These are phyloP conservation scores for Colletotrichum graminicola DNA, from an alignment of 2,329 filamentous ascomycete species.

Conservation along the genomic window DNA sequence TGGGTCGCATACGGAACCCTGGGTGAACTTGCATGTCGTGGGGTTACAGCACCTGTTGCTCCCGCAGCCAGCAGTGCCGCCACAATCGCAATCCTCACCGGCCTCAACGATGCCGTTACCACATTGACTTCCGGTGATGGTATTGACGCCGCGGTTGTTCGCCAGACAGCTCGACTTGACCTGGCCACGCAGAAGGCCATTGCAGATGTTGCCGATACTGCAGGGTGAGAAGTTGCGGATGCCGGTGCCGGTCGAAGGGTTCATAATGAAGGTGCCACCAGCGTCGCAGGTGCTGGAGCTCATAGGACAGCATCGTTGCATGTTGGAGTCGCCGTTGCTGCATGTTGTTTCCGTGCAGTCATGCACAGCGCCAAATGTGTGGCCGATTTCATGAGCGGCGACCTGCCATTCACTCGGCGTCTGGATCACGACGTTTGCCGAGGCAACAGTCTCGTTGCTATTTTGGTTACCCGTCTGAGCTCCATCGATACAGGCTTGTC, in stretches of 20 bases:
- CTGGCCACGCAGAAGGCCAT: slow-evolving; percentile 81
- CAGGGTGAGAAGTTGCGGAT: slow-evolving; percentile 89
- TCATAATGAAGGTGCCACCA: slow-evolving; percentile 89
- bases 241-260: slow-evolving; percentile 81
- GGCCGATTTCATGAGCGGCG: slow-evolving; percentile 92
- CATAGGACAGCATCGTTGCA: slow-evolving; percentile 82
- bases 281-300: slow-evolving; percentile 78
- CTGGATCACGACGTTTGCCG: slow-evolving; percentile 89
- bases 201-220: slow-evolving; percentile 93
- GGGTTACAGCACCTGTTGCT: slow-evolving; percentile 87
- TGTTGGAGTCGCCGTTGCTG: slow-evolving; percentile 64
- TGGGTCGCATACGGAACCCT: slow-evolving; percentile 81
- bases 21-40: slow-evolving; percentile 86
- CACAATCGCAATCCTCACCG: slow-evolving; percentile 97
- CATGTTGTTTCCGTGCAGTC: slow-evolving; percentile 85
- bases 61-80: slow-evolving; percentile 78
- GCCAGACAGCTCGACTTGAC: slow-evolving; percentile 83
- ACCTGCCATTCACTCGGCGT: slow-evolving; percentile 93
- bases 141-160: slow-evolving; percentile 86
- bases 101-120: slow-evolving; percentile 94
- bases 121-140: slow-evolving; percentile 86
- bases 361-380: slow-evolving; percentile 96
- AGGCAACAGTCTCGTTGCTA: slow-evolving; percentile 79
- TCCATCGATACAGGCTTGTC: slow-evolving; percentile 80
- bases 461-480: slow-evolving; percentile 65